These are phyloP conservation scores for Puccinia sorghi DNA, from an alignment of 1,284 basidiomycete genomes.

Conservation along the genomic window DNA sequence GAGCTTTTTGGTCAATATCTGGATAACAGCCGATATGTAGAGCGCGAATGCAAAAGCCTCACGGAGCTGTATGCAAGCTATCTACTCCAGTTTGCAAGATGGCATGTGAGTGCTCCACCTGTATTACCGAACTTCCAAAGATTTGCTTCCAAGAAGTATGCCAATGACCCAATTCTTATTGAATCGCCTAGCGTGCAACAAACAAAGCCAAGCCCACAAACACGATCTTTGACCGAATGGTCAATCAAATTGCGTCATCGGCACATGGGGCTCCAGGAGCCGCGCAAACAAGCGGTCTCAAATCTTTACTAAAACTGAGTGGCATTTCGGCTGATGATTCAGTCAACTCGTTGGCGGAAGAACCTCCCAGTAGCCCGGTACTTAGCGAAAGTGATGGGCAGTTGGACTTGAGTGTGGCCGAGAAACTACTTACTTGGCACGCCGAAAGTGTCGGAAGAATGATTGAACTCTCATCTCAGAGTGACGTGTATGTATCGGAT, in stretches of 20 bases:
- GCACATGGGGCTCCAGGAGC: slow-evolving; percentile 33
- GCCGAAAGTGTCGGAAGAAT: slow-evolving; percentile 90
- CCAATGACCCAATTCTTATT: background rate
- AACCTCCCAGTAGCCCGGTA: slow-evolving; percentile 60
- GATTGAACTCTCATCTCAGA: slow-evolving; percentile 75
- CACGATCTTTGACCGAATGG: slow-evolving; percentile 83
- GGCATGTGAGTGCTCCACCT: slow-evolving; percentile 68
- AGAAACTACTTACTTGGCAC: slow-evolving; percentile 92
- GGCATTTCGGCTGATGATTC: slow-evolving; percentile 59
- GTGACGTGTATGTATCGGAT: slow-evolving; percentile 71
- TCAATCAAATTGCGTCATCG: slow-evolving; percentile 70
- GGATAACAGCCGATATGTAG: slow-evolving; percentile 83
- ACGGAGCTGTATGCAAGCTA: slow-evolving; percentile 77
- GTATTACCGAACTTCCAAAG: slow-evolving; percentile 60
- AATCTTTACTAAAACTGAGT: slow-evolving; percentile 61
- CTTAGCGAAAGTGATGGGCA: slow-evolving; percentile 76
- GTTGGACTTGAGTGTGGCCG: slow-evolving; percentile 72
- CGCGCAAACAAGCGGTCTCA: slow-evolving; percentile 57
- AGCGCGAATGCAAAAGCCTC: slow-evolving; percentile 84
- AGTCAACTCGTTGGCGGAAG: slow-evolving; percentile 52
- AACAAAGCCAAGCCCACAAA: slow-evolving; percentile 75
- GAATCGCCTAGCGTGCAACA: slow-evolving; percentile 55
- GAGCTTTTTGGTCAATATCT: slow-evolving; percentile 94
- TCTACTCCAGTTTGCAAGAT: slow-evolving; percentile 76
- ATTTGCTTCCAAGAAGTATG: background rate